Base-by-base conservation (phyloP, 305 asterid species). In the Fraxinus paxiana region DNA sequence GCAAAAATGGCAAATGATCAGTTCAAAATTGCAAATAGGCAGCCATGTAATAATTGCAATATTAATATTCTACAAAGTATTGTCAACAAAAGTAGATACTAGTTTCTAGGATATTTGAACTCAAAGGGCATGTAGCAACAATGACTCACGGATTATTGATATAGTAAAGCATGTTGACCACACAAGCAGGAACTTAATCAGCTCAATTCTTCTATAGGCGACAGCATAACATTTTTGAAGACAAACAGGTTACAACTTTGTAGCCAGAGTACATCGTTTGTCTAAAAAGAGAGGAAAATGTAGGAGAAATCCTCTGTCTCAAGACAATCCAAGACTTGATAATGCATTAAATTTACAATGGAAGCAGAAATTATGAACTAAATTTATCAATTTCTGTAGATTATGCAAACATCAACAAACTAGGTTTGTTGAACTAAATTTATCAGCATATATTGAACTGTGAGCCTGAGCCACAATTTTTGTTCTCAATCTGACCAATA, bases 221-320 rank as follows among this genome's bases (percentile, higher is more conserved):
- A 56, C 34, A 26, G 1, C 43, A 48, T 15, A 9, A 35, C 6
- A 34, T 54, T 75, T 79, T 63, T 4, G 0, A 26, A 77, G 17
- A 63, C 71, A 72, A 43, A 35, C 80, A 59, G 8, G 18, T 20
- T 31, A 28, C 12, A 56, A 22, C 35, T 74, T 80, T 35, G 18
- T 75, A 73, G 15, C 15, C 46, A 38, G 70, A 69, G 73, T 34
- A 30, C 8, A 46, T 18, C 28, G 24, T 15, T 43, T 48, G 30
- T 9, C 71, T 65, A 63, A 83, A 77, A 56, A 54, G 81, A 51
- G 12, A 75, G n/a, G 37, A 24, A 67, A 63, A 24, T 33, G 51
- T 20, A 46, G 18, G 41, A 85, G 43, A 59, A 75, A 48, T 73
- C 76, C 35, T 20, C 28, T 6, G 10, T 78, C 83, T 56, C 76